Percentiles rank a stretch among this genome's conserved stretches.
These are phyloP conservation scores for Diplotaxis tenuifolia DNA, from an alignment of 345 rosid species.

Conservation along the genomic window DNA sequence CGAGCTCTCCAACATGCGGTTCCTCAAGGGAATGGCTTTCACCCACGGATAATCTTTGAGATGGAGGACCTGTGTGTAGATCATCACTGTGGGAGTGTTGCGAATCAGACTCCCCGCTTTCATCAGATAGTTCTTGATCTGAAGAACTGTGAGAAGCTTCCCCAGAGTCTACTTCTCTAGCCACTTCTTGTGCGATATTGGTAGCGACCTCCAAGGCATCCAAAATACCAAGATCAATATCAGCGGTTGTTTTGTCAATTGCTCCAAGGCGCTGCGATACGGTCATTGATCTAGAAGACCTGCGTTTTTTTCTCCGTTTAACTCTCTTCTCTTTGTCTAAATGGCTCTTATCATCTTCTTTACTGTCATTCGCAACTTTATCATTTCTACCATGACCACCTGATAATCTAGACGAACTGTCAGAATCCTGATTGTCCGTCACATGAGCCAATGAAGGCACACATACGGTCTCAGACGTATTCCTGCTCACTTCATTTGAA, in stretches of 20 bases:
- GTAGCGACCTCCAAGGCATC: slow-evolving; percentile 95
- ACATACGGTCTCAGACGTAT: slow-evolving; percentile 35
- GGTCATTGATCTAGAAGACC: slow-evolving; percentile 42
- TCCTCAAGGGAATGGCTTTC: slow-evolving; percentile 47
- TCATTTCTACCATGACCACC: slow-evolving; percentile 36
- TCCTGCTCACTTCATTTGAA: slow-evolving; percentile 37
- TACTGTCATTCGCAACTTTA: slow-evolving; percentile 35
- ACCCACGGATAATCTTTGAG: slow-evolving; percentile 45
- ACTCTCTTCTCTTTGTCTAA: slow-evolving; percentile 38
- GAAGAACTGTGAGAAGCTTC: slow-evolving; percentile 68
- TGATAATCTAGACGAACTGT: slow-evolving; percentile 38
- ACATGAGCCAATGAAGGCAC: slow-evolving; percentile 31
- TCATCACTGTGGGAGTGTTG: slow-evolving; percentile 48
- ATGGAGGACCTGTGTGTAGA: slow-evolving; percentile 27
- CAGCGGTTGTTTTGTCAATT: slow-evolving; percentile 46
- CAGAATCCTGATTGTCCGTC: slow-evolving; percentile 44
- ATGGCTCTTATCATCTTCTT: slow-evolving; percentile 41
- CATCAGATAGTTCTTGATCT: slow-evolving; percentile 52
- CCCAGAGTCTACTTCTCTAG: slow-evolving; percentile 69
- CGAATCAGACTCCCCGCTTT: slow-evolving; percentile 43
- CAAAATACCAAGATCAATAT: slow-evolving; percentile 71
- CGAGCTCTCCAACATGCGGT: slow-evolving; percentile 37
- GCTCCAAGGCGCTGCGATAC: slow-evolving; percentile 42
- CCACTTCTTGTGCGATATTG: slow-evolving; percentile 90
- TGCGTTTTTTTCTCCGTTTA: slow-evolving; percentile 41